These are phyloP conservation scores for Endocarpon pusillum DNA, from an alignment of 495 filamentous ascomycete species.

Conservation along the genomic window DNA sequence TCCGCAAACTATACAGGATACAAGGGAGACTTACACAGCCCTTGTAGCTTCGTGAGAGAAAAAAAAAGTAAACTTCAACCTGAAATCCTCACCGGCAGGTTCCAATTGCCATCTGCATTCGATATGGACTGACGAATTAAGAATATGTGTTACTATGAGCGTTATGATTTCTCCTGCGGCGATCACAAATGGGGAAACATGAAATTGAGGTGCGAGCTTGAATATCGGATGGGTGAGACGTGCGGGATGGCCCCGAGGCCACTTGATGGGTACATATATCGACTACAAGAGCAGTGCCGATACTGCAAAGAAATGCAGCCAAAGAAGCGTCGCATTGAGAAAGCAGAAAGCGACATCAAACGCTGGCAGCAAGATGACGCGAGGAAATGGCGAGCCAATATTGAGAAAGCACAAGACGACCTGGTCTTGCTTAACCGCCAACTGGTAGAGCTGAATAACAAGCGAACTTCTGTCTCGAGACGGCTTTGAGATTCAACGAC, in stretches of 20 bases:
- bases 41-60: too few species aligned
- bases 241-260: slow-evolving; percentile 97
- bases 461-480: slow-evolving; percentile 11
- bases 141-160: slow-evolving; percentile 44
- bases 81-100: too few species aligned
- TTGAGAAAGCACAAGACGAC: slow-evolving; percentile 54
- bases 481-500: too few species aligned
- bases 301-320: slow-evolving; percentile 85
- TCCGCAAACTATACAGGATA: too few species aligned
- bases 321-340: slow-evolving; percentile 45
- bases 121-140: slow-evolving; percentile 22
- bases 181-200: slow-evolving; percentile 96
- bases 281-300: slow-evolving; percentile 47
- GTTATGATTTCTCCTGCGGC: slow-evolving; percentile 46
- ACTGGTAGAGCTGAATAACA: slow-evolving; percentile 34
- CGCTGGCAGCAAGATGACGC: slow-evolving; percentile 64
- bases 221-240: slow-evolving; percentile 95
- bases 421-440: slow-evolving; percentile 44
- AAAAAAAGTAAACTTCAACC: too few species aligned
- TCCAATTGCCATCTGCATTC: too few species aligned
- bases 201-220: slow-evolving; percentile 82
- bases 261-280: slow-evolving; percentile 57
- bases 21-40: too few species aligned
- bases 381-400: slow-evolving; percentile 55
- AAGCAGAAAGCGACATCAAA: slow-evolving; percentile 49